Evolutionary conservation across 495 filamentous ascomycete genomes (phyloP), one percentile per base, ranked within the genome.

Genomic region (Annulohypoxylon moriforme): DNA sequence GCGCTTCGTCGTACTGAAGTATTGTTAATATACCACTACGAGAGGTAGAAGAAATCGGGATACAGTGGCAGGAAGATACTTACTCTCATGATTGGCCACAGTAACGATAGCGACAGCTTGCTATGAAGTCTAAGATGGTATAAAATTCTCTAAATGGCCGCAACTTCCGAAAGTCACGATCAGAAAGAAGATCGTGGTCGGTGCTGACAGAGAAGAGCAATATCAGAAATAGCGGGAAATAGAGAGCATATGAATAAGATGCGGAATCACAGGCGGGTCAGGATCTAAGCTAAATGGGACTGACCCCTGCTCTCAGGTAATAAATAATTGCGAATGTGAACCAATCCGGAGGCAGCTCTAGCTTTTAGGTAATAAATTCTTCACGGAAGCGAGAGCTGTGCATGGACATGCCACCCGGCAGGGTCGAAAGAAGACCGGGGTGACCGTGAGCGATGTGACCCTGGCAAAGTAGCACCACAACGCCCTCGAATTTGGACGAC

Each of bases 1-100:
- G 77, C 31, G 79, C 81, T n/a, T 80, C 70, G 16, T 81, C 75
- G 71, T 79, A 78, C 78, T 78, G 29, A 11, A 25, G n/a, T 25
- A 29, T 47, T n/a, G 42, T 61, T 69, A 55, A 49, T 20, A 61
- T 58, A 24, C 47, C 27, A 58, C 36, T 34, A n/a, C 8, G n/a
- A 22, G 25, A 34, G 22, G 16, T 22, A 42, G 27, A 42, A 29
- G 20, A 24, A 34, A 29, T 58, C 38, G 11, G 6, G 16, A 14
- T 29, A 33, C 27, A 0, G 13, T 6, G 0, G 44, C 36, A 11
- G 25, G 31, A 25, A 67, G 27, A 49, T 33, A 65, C 72, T 72
- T 27, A 75, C 72, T 62, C 68, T 75, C 71, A 73, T 73, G 10
- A 22, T 73, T 44, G 14, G n/a, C 47, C 9, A 18, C n/a, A 33